Evolutionary conservation across 2,329 filamentous ascomycete species (phyloP), one percentile per base, ranked within the genome.

Genomic region (Pestalotiopsis sp.): DNA sequence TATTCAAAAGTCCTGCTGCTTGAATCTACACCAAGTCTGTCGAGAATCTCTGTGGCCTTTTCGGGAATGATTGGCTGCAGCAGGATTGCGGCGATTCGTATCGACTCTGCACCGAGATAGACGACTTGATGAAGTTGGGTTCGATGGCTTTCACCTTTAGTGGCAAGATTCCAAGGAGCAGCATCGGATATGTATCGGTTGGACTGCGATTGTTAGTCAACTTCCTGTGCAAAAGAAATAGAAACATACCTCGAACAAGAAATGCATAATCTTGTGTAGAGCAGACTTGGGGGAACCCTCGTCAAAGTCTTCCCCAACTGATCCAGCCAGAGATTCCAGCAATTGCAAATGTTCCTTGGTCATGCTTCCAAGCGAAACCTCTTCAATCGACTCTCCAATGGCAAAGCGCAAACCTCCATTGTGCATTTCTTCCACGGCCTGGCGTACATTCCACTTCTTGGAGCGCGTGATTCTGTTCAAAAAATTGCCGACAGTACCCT

Each of bases 41-140:
- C 91, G 0, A 99, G 86, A 39, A 98, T 79, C 71, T 88, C 82
- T 11, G 81, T 80, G 60, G 93, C 87, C 78, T 97, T 97, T 55
- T 82, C 84, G 0, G 96, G 96, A 86, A 99, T 97, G 75, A 94
- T 93, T 1, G 96, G 94, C 78, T 97, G 94, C 58, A 99, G 82
- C 60, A 98, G 83, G 72, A 99, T 97, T 14, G 91, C 93, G 0
- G 85, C 83, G 26, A 98, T 88, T 48, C 96, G 91, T 60, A 98
- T 78, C 4, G 91, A 87, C 80, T 99, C 96, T 9, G 90, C 87
- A 57, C 85, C 84, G 57, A 91, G 84, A 77, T 88, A 98, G 35
- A 99, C 84, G 48, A 87, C 85, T 72, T 84, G 82, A 14, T 48
- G 26, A 26, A 66, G 64, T 30, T 59, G 71, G 90, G 81, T 17